A percentile compares a stretch with the other conserved stretches of the same genome.
Conservation (phyloP, 352 stramenopile genomes). For the Phytophthora aleatoria region DNA sequence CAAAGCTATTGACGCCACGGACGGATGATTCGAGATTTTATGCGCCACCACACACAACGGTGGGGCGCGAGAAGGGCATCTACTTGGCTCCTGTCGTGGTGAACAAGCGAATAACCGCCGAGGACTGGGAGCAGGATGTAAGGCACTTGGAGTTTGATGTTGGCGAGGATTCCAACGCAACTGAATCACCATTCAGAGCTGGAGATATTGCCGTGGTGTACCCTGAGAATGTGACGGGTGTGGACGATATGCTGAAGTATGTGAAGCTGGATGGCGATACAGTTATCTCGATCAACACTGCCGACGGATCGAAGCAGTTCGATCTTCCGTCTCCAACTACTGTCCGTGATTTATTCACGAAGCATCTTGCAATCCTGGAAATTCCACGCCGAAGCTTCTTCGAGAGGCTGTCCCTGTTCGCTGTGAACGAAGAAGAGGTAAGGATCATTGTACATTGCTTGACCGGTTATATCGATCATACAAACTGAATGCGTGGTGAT, state of each 20-base stretch:
- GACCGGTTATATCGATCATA: background rate
- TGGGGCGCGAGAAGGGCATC: slow-evolving; percentile 52
- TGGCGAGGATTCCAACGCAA: background rate
- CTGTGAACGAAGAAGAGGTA: slow-evolving; percentile 81
- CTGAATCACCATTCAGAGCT: slow-evolving; percentile 46
- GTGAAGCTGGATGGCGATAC: slow-evolving; percentile 40
- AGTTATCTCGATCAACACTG: slow-evolving; percentile 54
- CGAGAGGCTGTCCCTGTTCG: slow-evolving; percentile 84
- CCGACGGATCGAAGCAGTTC: slow-evolving; percentile 48
- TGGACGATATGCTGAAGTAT: slow-evolving; percentile 73
- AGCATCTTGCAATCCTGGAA: slow-evolving; percentile 89
- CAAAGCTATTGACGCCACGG: slow-evolving; percentile 30
- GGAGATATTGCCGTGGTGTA: slow-evolving; percentile 82
- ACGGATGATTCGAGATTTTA: slow-evolving; percentile 62
- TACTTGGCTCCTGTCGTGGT: slow-evolving; percentile 55
- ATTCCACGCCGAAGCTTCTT: slow-evolving; percentile 90
- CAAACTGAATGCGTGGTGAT: background rate
- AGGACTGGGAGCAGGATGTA: slow-evolving; percentile 84
- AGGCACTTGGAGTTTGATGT: slow-evolving; percentile 80
- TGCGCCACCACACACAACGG: slow-evolving; percentile 44
- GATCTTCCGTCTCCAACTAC: slow-evolving; percentile 63
- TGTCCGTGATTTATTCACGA: slow-evolving; percentile 72
- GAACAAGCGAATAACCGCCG: slow-evolving; percentile 69
- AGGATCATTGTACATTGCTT: background rate
- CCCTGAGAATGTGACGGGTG: slow-evolving; percentile 73